Evolutionary conservation across 805 yeast genomes (phyloP), one percentile per base, ranked within the genome.

Genomic region (Ogataea degrootiae): DNA sequence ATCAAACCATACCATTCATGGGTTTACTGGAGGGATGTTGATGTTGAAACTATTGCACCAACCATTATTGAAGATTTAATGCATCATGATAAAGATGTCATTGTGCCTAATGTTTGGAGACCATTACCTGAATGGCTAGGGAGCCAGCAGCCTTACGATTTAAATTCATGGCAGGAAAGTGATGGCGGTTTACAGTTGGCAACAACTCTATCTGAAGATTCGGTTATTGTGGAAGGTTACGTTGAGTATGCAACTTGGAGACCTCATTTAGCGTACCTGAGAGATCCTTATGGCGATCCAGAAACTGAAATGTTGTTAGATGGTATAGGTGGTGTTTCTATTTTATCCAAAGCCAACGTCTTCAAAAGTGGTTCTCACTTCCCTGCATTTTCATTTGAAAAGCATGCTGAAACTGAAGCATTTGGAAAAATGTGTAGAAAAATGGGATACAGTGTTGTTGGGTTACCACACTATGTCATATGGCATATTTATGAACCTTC

Each of bases 401-500:
- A 88, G 59, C 98, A 94, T 65, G 99, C 98, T 4, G 99, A 92
- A 65, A 92, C 98, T 2, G 98, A 94, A 68, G 98, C 96, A 0
- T 92, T 94, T 67, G 99, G 96, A 40, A 90, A 87, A 62, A 75
- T 92, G 74, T 80, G 88, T 57, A 83, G 87, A 56, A 73, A 84
- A 52, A 88, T 92, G 96, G 91, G 92, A 5, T 87, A 78, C 64
- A 74, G 83, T 22, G 97, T 92, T 22, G 76, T 84, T 51, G 98
- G 98, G 0, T 74, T 92, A 57, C 96, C 97, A 12, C 97, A 92
- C 69, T 92, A 92, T 65, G 95, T 89, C 34, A 85, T 92, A 46
- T 92, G 98, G 98, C 97, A 90, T 66, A 84, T 88, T 54, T 92
- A 92, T 68, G 98, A 92, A 72, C 98, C 98, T 23, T 85, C 96